Evolutionary conservation across 2,329 filamentous ascomycete genomes (phyloP).

Genomic region (Stemphylium vesicarium): DNA sequence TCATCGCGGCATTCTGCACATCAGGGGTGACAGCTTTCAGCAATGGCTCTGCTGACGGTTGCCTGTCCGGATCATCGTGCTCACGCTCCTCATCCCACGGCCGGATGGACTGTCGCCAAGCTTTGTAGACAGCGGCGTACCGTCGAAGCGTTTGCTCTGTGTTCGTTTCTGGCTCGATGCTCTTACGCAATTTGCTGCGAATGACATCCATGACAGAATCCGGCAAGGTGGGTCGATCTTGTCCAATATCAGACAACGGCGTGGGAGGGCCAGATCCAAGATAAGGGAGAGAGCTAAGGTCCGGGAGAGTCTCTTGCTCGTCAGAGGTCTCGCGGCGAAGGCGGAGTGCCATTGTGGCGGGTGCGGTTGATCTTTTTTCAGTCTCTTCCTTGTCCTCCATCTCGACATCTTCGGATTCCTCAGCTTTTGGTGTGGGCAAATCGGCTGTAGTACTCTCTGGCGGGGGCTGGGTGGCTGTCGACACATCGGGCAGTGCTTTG

Average conservation of each 20-base stretch:
- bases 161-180: conserved; percentile 38
- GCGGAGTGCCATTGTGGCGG: conserved; percentile 42
- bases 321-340: conserved; percentile 37
- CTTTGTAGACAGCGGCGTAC: conserved; percentile 49
- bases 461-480: conserved; percentile 17
- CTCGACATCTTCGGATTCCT: conserved; percentile 42
- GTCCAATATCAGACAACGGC: conserved; percentile 52
- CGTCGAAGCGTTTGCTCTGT: conserved; percentile 39
- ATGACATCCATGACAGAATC: conserved; percentile 47
- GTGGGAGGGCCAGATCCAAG: conserved; percentile 53
- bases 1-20: conserved; percentile 36
- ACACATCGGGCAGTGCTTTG: not conserved
- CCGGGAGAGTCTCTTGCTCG: conserved; percentile 48
- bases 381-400: conserved; percentile 31
- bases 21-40: conserved; percentile 57
- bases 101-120: conserved; percentile 52
- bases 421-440: conserved; percentile 44
- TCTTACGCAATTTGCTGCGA: conserved; percentile 41
- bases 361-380: conserved; percentile 35
- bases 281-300: conserved; percentile 54
- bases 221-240: conserved; percentile 47
- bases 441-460: conserved; percentile 30
- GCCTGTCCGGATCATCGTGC: conserved; percentile 45
- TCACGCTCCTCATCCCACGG: conserved; percentile 52
- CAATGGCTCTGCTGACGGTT: conserved; percentile 44